Percentiles rank a stretch among this genome's conserved stretches.
phyloP scores from a whole-genome alignment of 148 eudicot species.

The Rhododendron molle region DNA sequence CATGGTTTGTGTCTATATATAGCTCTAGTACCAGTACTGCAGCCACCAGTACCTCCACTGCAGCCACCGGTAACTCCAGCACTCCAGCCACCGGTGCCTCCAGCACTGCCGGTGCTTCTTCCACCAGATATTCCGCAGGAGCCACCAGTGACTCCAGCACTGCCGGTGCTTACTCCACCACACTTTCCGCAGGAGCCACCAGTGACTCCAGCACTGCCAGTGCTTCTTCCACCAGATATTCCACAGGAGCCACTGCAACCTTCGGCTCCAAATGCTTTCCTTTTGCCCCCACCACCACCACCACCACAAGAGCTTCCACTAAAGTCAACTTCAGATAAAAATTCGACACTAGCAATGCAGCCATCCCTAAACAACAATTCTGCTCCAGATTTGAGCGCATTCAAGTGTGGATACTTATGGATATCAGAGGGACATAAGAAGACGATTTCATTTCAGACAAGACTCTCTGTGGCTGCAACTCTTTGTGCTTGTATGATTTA shows the following conservation, averaged over 20 bases:
- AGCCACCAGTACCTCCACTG: background rate
- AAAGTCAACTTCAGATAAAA: slow-evolving; percentile 3
- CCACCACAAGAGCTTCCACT: slow-evolving; percentile 7
- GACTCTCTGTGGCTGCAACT: background rate
- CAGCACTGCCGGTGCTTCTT: background rate
- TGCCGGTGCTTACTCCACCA: background rate
- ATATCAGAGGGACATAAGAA: slow-evolving; percentile 6
- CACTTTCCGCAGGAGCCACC: background rate
- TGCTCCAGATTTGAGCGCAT: background rate
- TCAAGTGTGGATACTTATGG: background rate
- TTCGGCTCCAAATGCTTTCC: background rate
- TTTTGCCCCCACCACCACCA: slow-evolving; percentile 12
- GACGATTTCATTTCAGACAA: background rate
- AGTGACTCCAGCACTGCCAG: background rate
- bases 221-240: slow-evolving; percentile 2
- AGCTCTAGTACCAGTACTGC: slow-evolving; percentile 4
- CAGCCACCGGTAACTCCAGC: background rate
- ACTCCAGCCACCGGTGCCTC: slow-evolving; percentile 4
- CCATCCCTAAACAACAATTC: background rate
- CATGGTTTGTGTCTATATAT: background rate
- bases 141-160: slow-evolving; percentile 6
- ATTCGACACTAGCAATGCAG: background rate
- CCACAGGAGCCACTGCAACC: slow-evolving; percentile 9
- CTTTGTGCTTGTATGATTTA: slow-evolving; percentile 1
- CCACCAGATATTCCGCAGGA: slow-evolving; percentile 5